Base-by-base conservation (phyloP, 2,329 filamentous ascomycete species). In the Calonectria ilicicola region DNA sequence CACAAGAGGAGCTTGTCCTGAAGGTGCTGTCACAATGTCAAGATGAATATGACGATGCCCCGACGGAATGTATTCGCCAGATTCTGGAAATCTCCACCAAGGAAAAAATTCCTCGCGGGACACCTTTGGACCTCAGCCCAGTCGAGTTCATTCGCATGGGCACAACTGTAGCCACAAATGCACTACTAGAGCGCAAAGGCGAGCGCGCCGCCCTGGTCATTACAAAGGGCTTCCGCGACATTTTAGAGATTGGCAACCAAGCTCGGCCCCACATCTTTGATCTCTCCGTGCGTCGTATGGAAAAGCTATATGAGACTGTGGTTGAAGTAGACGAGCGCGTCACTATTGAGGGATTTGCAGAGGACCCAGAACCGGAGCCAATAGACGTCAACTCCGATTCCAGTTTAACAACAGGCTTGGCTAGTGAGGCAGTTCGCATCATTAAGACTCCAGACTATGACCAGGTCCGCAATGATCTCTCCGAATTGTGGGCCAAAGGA, bases 121-220 rank as follows among this genome's bases (percentile, higher is more conserved):
- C 42, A 21, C 51, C 32, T 5, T 15, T 68, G 7, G 46, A 68
- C 38, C 44, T 68, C 5, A 23, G 68, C 66, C 5, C 78, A 90
- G 93, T 65, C 79, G 91, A 92, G 80, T 92, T 90, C 69, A 94
- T 94, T 79, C 89, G 93, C 14, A 94, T 95, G 90, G 93, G 93
- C 21, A 95, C 93, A 0, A 94, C 93, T 0, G 92, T 94, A 6
- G 93, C 92, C 1, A 95, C 93, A 0, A 95, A 95, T 83, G 93
- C 93, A 1, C 82, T 95, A 27, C 83, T 95, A 2, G 92, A 94
- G 80, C 84, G 92, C 27, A 94, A 94, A 80, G 93, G 93, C 26
- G 92, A 93, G 80, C 87, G 87, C 67, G 92, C 92, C 76, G 93
- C 92, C 5, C 88, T 95, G 80, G 86, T 94, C 6, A 91, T 93